Conservation (phyloP, 345 rosid genomes). For the Aquilaria yunnanensis region DNA sequence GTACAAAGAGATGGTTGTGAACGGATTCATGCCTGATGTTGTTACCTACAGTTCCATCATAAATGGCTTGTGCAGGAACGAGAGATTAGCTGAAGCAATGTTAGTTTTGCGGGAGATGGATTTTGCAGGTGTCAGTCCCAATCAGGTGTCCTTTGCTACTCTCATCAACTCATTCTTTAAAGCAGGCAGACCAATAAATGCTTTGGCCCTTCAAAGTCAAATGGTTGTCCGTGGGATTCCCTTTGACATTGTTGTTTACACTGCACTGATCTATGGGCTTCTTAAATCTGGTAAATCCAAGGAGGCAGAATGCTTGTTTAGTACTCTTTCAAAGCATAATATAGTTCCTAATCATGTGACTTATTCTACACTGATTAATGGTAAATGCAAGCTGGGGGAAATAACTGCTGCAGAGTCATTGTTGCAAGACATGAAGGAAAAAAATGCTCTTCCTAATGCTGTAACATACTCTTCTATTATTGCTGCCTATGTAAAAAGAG, state of each 20-base stretch:
- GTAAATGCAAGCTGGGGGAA: constrained; percentile 64
- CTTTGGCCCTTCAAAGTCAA: constrained; percentile 63
- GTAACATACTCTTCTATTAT: constrained; percentile 64
- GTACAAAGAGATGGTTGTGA: constrained; percentile 52
- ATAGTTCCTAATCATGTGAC: constrained; percentile 48
- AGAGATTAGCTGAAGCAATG: constrained; percentile 51
- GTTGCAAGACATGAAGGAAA: constrained; percentile 53
- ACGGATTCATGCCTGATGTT: constrained; percentile 62
- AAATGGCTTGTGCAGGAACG: constrained; percentile 63
- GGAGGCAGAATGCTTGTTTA: constrained; percentile 57
- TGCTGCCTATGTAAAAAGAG: constrained; percentile 64
- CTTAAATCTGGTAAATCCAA: constrained; percentile 53
- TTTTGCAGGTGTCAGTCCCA: constrained; percentile 56
- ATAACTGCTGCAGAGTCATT: constrained; percentile 45
- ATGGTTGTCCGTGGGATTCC: constrained; percentile 70
- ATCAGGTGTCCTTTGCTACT: constrained; percentile 58
- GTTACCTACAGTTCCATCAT: constrained; percentile 73
- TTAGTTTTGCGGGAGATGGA: constrained; percentile 62
- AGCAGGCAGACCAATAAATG: constrained; percentile 41
- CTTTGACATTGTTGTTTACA: constrained; percentile 71
- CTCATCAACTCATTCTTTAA: constrained; percentile 68
- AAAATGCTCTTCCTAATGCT: constrained; percentile 40
- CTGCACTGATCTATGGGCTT: constrained; percentile 70
- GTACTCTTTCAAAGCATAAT: constrained; percentile 35
- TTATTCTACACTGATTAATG: constrained; percentile 71